phyloP scores from a whole-genome alignment of 2,329 filamentous ascomycete genomes.

The Incumbomyces lentus region DNA sequence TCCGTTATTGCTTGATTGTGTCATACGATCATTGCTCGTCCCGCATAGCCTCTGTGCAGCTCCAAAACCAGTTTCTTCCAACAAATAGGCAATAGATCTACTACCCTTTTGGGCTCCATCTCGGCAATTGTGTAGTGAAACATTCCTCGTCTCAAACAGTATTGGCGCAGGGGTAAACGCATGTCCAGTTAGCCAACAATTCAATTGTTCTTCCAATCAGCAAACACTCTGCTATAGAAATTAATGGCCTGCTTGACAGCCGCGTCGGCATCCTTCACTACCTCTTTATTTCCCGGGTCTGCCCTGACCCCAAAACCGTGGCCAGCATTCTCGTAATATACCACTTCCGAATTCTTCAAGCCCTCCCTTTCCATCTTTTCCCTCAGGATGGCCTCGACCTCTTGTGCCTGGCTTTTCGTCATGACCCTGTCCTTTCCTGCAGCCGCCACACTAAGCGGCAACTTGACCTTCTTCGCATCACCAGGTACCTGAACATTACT shows the following conservation, averaged over 20 bases:
- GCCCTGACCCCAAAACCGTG: conserved; percentile 25
- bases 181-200: not conserved
- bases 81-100: too few species aligned
- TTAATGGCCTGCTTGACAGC: conserved; percentile 18
- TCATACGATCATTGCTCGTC: too few species aligned
- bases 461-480: conserved; percentile 32
- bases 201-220: conserved; percentile 15
- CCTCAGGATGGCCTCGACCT: conserved; percentile 20
- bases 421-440: conserved; percentile 19
- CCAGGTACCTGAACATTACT: conserved; percentile 37
- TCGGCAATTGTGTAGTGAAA: too few species aligned
- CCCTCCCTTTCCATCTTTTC: conserved; percentile 16
- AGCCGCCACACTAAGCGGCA: conserved; percentile 18
- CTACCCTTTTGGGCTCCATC: too few species aligned
- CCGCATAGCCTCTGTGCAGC: too few species aligned
- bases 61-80: too few species aligned
- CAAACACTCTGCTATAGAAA: conserved; percentile 15
- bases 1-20: too few species aligned
- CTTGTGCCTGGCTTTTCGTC: conserved; percentile 14
- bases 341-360: conserved; percentile 18
- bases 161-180: too few species aligned
- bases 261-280: conserved; percentile 13
- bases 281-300: conserved; percentile 14
- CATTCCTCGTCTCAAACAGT: too few species aligned
- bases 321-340: conserved; percentile 21